Evolutionary conservation across 768 basidiomycete genomes (phyloP).

Genomic region (Collybia nuda): DNA sequence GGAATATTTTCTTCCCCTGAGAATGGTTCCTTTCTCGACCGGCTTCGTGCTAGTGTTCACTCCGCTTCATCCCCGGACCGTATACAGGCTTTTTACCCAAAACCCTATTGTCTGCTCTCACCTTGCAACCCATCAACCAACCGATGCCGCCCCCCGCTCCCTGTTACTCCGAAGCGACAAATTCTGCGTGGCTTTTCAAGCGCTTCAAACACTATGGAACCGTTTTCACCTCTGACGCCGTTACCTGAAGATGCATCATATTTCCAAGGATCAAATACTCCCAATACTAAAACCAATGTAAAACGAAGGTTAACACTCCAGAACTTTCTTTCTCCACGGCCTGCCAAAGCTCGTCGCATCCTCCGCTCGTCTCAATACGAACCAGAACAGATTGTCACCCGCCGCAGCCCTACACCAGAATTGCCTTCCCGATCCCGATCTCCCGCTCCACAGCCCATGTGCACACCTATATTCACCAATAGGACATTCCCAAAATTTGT

Average conservation of each 20-base stretch:
- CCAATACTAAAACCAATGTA: not conserved
- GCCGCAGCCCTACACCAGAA: too few species aligned
- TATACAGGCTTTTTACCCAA: not conserved
- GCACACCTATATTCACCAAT: constrained; percentile 23
- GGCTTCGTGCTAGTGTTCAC: not conserved
- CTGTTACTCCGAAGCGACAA: not conserved
- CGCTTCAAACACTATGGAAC: not conserved
- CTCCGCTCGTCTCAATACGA: not conserved
- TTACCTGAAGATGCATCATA: not conserved
- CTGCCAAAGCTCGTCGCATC: not conserved
- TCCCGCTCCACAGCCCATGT: not conserved
- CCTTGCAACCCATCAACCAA: not conserved
- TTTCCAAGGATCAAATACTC: not conserved
- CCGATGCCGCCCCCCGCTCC: not conserved
- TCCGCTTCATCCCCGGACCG: constrained; percentile 4
- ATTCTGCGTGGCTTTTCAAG: not conserved
- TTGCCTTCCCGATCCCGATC: not conserved
- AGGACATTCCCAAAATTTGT: constrained; percentile 49
- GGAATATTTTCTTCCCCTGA: not conserved
- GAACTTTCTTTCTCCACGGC: constrained; percentile 1
- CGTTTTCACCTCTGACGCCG: constrained; percentile 13
- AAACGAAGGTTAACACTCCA: not conserved
- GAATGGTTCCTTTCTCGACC: constrained; percentile 4
- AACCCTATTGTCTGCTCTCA: not conserved
- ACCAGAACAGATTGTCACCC: too few species aligned